Evolutionary conservation across 441 rosid genomes (phyloP), one percentile per base, ranked within the genome.

Genomic region (Euphorbia schlechtendalii): DNA sequence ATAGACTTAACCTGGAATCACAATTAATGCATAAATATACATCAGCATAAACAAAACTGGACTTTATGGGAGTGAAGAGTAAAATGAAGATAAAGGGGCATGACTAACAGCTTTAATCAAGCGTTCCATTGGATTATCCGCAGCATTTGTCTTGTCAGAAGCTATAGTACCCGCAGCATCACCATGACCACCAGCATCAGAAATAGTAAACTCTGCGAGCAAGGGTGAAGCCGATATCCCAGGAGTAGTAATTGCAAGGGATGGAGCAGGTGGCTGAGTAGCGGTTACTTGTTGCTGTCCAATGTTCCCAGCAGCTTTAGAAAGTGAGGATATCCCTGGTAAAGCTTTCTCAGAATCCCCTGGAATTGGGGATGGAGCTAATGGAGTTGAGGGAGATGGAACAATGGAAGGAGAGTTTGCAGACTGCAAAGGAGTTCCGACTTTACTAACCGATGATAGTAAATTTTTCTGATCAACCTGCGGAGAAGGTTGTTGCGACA

Each of bases 191-290:
- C 84, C 84, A 48, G 83, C 84, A 64, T 89, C 97, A 30, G 87
- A 82, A 77, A 79, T 83, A 66, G 78, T 80, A 61, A 82, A 83
- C 81, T 90, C 99, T 46, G 86, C 89, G 57, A 90, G 96, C 79
- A 90, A 75, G 61, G 97, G 99, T 24, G 99, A 93, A 66, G 96
- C 93, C 21, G 97, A 90, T 74, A 89, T 90, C 75, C 97, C 96
- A 56, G 97, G 93, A 73, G 96, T 94, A 71, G 93, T 96, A 68
- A 90, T 94, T 56, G 99, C 97, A 74, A 87, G 93, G 66, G 96
- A 93, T 20, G 83, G 90, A 59, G 81, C 83, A 56, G 79, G 74
- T 56, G 87, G 79, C 74, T 80, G 88, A 53, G 74, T 72, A 71
- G 70, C 65, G 65, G 76, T 75, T 53, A 76, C 79, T 63, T 84